Base-by-base conservation (phyloP, 306 rosid species). In the Morella rubra region DNA sequence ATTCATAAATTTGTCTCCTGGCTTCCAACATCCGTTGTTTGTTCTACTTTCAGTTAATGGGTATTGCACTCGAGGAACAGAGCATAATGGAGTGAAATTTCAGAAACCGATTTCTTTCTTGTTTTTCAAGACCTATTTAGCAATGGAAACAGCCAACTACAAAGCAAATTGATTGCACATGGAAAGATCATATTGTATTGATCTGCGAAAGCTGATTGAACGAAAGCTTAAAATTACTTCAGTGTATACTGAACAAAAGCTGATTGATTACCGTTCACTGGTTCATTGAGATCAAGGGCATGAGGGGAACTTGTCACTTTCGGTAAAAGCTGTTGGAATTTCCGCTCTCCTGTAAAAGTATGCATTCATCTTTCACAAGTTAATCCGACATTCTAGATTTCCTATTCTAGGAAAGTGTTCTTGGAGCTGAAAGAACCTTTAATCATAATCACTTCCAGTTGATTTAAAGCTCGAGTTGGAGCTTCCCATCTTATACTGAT, bases 401-500 rank as follows among this genome's bases (percentile, higher is more conserved):
- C 37, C 37, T 71, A 45, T 68, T 13, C 19, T 32, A 19, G 9
- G 10, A 44, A 41, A 19, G 44, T 2, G 53, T 20, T 11, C 37
- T 4, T 32, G 14, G 42, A 51, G 47, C 54, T 66, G 16, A 78
- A 58, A 14, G 20, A 65, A 89, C 93, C 97, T 85, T 90, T 89
- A 55, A 84, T 76, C 81, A 89, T 84, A 27, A 86, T 22, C 44
- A 86, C 88, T 75, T 85, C 81, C 2, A 87, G 82, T 52, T 76
- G 77, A 73, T 79, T 81, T 67, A 89, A 13, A 54, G 12, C 61
- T 50, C 79, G 79, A n/a, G 83, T 74, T 1, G 79, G 88, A 79
- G 92, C 88, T 82, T 90, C 89, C 89, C 87, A 82, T 76, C 86
- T 89, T 81, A 87, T 72, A 55, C 47, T 73, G 19, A 93, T 80